Base-by-base conservation (phyloP, 306 rosid species). In the Citrullus amarus region DNA sequence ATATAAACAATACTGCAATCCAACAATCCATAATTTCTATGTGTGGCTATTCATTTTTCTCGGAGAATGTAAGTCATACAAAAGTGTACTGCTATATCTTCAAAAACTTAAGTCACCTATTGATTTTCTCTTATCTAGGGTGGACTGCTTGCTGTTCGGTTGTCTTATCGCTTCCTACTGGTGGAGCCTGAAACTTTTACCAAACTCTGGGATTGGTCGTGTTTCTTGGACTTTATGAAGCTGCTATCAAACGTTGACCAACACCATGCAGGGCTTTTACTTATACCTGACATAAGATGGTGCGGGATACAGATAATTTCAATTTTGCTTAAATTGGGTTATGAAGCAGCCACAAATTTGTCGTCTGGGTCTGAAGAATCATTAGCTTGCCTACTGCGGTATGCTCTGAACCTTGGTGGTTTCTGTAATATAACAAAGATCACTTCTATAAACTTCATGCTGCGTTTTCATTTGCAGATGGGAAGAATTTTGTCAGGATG, bases 171-270 rank as follows among this genome's bases (percentile, higher is more conserved):
- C 65, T 62, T 92, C 68, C 95, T 94, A 44, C 79, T 90, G 30
- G 22, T 82, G 77, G 83, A 89, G 44, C 71, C 89, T 71, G 91
- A 87, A 61, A 77, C 76, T 70, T 94, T 94, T 84, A 72, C 86
- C 6, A 84, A 89, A 86, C 84, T 85, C 57, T 90, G 94, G 97
- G 86, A 94, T 63, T 92, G 97, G 97, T 90, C 93, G 8, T 90
- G 92, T 86, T 92, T 89, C 75, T 59, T 85, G 71, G 87, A 82
- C 44, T 84, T 92, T 11, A 28, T 85, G 81, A 78, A 84, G 76
- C 88, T 81, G 79, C 77, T 78, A 9, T 74, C 79, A 65, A 71
- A 55, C 67, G 32, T 48, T 73, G 87, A 84, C 36, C 39, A 30
- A 30, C n/a, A 55, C 69, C 18, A 72, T 38, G 13, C 38, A 61